Conservation (phyloP, 2,329 filamentous ascomycete genomes). For the Triangularia setosa region DNA sequence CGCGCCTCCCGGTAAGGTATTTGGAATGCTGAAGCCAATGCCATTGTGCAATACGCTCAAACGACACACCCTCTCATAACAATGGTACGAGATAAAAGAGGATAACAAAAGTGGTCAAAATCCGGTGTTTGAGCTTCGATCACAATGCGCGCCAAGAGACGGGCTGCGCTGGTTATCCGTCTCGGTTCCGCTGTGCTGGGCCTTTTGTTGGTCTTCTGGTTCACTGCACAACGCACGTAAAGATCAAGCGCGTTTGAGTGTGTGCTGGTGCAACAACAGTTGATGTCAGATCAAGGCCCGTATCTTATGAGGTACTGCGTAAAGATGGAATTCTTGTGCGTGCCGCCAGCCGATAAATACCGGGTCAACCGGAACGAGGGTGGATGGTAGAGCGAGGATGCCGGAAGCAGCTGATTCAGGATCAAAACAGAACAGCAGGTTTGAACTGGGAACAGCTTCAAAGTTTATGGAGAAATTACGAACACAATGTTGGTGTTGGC, state of each 20-base stretch:
- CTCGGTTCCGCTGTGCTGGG: not conserved
- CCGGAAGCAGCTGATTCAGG: not conserved
- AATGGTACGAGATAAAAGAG: not conserved
- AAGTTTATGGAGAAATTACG: too few relatives aligned
- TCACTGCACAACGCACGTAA: not conserved
- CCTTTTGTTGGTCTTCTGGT: not conserved
- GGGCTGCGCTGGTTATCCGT: not conserved
- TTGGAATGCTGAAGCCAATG: slow-evolving; percentile 21
- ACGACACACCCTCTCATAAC: not conserved
- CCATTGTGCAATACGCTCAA: slow-evolving; percentile 12
- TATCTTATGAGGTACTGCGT: not conserved
- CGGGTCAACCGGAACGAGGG: slow-evolving; percentile 4
- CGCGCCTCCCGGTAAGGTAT: slow-evolving; percentile 36
- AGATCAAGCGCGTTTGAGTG: not conserved
- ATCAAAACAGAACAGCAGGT: not conserved
- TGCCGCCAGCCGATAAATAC: slow-evolving; percentile 2
- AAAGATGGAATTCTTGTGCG: not conserved
- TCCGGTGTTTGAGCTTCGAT: not conserved
- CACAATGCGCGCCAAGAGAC: not conserved
- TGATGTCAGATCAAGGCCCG: not conserved
- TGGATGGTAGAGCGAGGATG: not conserved
- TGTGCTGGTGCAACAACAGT: not conserved
- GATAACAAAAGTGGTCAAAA: not conserved
- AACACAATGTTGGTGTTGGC: not conserved
- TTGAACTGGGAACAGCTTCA: not conserved